Base-by-base conservation (phyloP, 176 grass and related monocot species). In the barley (Hordeum vulgare) region DNA sequence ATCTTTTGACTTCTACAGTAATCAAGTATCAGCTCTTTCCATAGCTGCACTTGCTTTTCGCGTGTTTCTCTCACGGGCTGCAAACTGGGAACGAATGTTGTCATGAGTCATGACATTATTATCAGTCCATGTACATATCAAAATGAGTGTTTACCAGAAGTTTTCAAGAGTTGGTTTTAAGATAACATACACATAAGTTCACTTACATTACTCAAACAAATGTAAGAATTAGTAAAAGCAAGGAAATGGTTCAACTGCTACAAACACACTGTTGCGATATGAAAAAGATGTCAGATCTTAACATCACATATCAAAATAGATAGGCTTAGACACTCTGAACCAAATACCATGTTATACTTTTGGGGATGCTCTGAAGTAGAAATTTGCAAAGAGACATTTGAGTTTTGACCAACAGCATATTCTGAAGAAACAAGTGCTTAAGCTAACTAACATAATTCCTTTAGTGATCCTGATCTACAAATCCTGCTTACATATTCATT, bases 1-100 rank as follows among this genome's bases (percentile, higher is more conserved):
- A 90, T 89, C 75, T 94, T 94, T 87, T 94, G 91, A 83, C 85
- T 94, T 99, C 75, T 90, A 88, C 96, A 92, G 33, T 95, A 94
- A 76, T 90, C 93, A 60, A 99, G 89, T 83, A 99, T 94, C 70
- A 99, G 64, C 86, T 99, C 87, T 89, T 96, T 94, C 96, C 96
- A 99, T 65, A 99, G 71, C 71, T 94, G 93, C 77, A 99, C 91
- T 94, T 99, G 93, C 35, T 96, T 99, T 71, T 99, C 89, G 29
- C 85, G 83, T 41, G 96, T 94, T 79, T 96, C 96, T 27, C 91
- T 90, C 57, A 92, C 93, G 59, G 91, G 96, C 91, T 99, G 96
- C 78, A 99, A 86, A 90, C 96, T 99, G 61, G 31, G 54, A 53
- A 74, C 25, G 83, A 41, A 87, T 61, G 57, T 70, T 64, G 56